These are phyloP conservation scores for Anaeramoeba ignava DNA, from an alignment of 78 protist genomes.

Conservation along the genomic window DNA sequence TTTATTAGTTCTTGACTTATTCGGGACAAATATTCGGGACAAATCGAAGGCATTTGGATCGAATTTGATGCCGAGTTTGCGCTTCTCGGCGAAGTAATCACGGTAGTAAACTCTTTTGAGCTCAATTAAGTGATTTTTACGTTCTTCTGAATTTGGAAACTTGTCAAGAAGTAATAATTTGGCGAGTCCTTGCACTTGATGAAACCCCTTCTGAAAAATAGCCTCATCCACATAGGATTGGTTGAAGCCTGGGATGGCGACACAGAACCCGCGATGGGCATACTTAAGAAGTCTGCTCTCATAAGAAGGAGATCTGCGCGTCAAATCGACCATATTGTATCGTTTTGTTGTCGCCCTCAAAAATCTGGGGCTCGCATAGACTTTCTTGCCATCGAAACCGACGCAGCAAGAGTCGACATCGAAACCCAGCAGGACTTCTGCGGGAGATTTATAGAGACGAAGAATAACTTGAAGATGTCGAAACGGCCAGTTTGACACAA, in stretches of 20 bases:
- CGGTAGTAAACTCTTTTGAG: too few relatives aligned
- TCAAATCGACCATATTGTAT: slow-evolving; percentile 6
- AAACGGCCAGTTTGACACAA: background rate
- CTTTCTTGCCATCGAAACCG: slow-evolving; percentile 18
- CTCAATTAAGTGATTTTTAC: too few relatives aligned
- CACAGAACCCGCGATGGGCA: slow-evolving; percentile 23
- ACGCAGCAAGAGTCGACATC: slow-evolving; percentile 23
- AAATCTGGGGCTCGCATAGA: slow-evolving; percentile 13
- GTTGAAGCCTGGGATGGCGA: background rate
- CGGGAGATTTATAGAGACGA: slow-evolving; percentile 11
- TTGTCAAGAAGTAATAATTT: slow-evolving; percentile 16
- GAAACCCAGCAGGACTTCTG: slow-evolving; percentile 21
- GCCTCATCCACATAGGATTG: background rate
- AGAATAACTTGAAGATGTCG: slow-evolving; percentile 15
- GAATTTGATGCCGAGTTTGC: too few relatives aligned
- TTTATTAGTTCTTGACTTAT: too few relatives aligned
- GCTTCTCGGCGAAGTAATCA: too few relatives aligned
- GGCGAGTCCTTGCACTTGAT: slow-evolving; percentile 7
- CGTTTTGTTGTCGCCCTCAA: slow-evolving; percentile 3
- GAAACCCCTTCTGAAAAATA: background rate
- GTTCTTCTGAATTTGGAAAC: too few relatives aligned
- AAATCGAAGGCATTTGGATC: too few relatives aligned
- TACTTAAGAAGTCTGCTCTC: slow-evolving; percentile 23
- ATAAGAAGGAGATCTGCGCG: slow-evolving; percentile 10
- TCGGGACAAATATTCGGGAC: too few relatives aligned